A percentile compares a stretch with the other conserved stretches of the same genome.
Evolutionary conservation across 345 rosid species (phyloP).

Genomic region (Euphorbia lathyris): DNA sequence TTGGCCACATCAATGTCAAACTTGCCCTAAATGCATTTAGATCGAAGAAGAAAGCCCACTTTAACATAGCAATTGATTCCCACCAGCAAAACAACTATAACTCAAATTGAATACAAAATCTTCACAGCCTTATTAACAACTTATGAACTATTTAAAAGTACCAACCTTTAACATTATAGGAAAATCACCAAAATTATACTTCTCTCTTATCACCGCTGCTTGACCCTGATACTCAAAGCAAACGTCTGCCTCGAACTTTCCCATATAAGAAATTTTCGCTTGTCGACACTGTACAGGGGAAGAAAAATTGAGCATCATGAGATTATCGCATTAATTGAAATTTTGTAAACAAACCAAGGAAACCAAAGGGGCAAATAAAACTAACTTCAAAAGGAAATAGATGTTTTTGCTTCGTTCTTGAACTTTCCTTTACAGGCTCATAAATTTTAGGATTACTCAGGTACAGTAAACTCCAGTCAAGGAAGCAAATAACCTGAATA

Average conservation of each 20-base stretch:
- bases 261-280: constrained; percentile 77
- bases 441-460: constrained; percentile 53
- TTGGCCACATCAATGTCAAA: too few relatives aligned
- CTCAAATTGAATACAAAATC: not conserved
- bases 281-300: constrained; percentile 69
- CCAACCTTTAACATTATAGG: constrained; percentile 88
- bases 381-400: constrained; percentile 76
- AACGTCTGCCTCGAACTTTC: constrained; percentile 58
- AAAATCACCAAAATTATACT: constrained; percentile 61
- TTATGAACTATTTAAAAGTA: not conserved
- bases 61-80: not conserved
- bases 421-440: constrained; percentile 60
- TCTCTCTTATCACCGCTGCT: constrained; percentile 51
- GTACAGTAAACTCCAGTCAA: constrained; percentile 59
- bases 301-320: not conserved
- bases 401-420: constrained; percentile 31
- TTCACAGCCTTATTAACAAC: not conserved
- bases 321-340: constrained; percentile 7
- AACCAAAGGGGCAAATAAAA: not conserved
- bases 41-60: not conserved
- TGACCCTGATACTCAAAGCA: constrained; percentile 49
- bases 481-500: constrained; percentile 9
- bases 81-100: not conserved
- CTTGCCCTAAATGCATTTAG: too few relatives aligned
- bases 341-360: not conserved